These are phyloP conservation scores for Cavenderia fasciculata DNA, from an alignment of 78 protist genomes.

Conservation along the genomic window DNA sequence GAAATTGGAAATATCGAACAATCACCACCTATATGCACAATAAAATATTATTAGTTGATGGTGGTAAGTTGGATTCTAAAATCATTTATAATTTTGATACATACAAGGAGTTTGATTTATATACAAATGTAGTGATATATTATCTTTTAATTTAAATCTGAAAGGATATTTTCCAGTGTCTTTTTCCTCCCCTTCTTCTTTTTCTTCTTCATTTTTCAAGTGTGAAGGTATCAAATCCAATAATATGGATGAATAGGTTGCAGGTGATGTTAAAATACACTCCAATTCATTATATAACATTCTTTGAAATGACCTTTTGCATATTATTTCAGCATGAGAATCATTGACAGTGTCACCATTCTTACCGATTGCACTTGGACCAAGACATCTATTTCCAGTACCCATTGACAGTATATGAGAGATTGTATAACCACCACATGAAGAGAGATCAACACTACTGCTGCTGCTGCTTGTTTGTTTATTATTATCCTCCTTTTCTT, in stretches of 20 bases:
- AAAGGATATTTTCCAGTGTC: too few species aligned
- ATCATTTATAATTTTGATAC: background rate
- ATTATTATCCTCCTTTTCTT: background rate
- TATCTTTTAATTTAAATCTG: constrained; percentile 16
- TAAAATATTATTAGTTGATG: background rate
- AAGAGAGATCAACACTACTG: background rate
- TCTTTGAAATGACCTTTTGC: constrained; percentile 67
- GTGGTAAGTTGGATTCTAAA: too few species aligned
- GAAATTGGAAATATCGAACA: constrained; percentile 48
- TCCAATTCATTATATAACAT: background rate
- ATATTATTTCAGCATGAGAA: constrained; percentile 72
- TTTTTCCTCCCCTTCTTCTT: too few species aligned
- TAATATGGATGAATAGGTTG: background rate
- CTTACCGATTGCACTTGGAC: constrained; percentile 4
- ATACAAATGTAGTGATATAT: constrained; percentile 52
- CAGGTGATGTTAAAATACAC: background rate
- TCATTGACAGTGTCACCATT: constrained; percentile 66
- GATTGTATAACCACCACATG: background rate
- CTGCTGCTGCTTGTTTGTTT: background rate
- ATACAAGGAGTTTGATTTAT: constrained; percentile 64
- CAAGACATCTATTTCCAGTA: constrained; percentile 66
- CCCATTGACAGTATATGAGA: constrained; percentile 24
- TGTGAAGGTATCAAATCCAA: background rate
- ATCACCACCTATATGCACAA: constrained; percentile 42
- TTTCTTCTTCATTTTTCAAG: background rate